A percentile compares a stretch with the other conserved stretches of the same genome.
These are phyloP conservation scores for Silene latifolia DNA, from an alignment of 148 eudicot species.

Conservation along the genomic window DNA sequence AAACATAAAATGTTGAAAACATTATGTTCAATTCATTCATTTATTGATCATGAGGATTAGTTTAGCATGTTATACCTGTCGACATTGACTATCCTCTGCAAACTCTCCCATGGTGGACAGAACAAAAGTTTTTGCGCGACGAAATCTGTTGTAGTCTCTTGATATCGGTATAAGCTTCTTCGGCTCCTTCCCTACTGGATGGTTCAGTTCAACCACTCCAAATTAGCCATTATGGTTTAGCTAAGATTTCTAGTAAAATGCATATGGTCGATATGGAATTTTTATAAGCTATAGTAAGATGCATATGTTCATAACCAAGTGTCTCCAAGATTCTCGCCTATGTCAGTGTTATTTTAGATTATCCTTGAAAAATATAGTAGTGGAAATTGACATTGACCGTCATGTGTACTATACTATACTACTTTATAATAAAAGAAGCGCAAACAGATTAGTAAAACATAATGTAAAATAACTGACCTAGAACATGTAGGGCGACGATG, in stretches of 20 bases:
- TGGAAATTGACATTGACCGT: no score
- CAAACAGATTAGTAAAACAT: background rate
- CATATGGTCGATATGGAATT: background rate
- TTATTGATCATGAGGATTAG: no score
- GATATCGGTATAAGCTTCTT: constrained; percentile 37
- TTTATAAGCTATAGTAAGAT: no score
- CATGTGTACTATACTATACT: no score
- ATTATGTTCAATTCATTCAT: no score
- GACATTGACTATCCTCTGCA: constrained; percentile 49
- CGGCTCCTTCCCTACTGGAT: constrained; percentile 41
- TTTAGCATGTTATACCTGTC: constrained; percentile 34
- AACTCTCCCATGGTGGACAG: constrained; percentile 73
- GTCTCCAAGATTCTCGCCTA: no score
- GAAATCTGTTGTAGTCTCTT: constrained; percentile 43
- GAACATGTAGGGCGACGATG: constrained; percentile 58
- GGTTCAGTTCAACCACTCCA: constrained; percentile 30
- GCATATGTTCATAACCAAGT: no score
- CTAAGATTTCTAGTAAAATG: constrained; percentile 10
- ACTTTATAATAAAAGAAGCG: background rate
- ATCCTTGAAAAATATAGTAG: no score
- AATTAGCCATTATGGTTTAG: constrained; percentile 21
- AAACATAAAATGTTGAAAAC: no score
- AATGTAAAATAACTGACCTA: constrained; percentile 43
- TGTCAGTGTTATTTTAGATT: no score
- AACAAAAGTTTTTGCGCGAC: constrained; percentile 61